phyloP scores from a whole-genome alignment of 2,329 filamentous ascomycete species.

The Botryotinia convoluta region DNA sequence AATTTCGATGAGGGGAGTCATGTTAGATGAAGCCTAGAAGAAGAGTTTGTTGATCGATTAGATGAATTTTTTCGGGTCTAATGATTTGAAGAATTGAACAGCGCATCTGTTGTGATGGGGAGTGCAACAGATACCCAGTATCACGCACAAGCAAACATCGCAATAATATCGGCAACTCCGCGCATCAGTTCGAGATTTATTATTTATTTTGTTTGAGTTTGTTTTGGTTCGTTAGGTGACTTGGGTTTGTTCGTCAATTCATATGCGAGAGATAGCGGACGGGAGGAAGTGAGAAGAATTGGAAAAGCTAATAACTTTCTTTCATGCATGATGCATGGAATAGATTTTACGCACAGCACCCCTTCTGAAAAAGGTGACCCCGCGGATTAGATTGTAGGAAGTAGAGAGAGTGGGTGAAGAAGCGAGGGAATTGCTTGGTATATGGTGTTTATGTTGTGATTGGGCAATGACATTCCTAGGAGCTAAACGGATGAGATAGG shows the following conservation, averaged over 20 bases:
- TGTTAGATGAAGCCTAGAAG: neutral
- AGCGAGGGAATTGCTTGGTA: conserved; percentile 1
- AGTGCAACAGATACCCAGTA: neutral
- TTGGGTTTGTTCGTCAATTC: neutral
- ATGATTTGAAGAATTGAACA: neutral
- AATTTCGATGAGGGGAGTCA: neutral
- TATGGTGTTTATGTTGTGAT: neutral
- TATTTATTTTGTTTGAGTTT: neutral
- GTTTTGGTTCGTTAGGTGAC: neutral
- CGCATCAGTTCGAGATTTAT: neutral
- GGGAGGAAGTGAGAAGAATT: neutral
- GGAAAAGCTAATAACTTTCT: neutral
- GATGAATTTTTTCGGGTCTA: neutral
- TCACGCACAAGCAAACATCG: neutral
- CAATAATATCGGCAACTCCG: neutral
- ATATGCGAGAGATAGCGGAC: neutral
- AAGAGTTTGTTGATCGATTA: neutral
- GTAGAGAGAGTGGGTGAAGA: neutral
- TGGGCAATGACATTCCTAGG: neutral
- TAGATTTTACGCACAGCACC: neutral
- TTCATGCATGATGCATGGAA: conserved; percentile 4
- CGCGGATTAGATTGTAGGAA: neutral
- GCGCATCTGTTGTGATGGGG: neutral
- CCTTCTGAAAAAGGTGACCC: neutral
- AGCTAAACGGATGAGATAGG: neutral